Base-by-base conservation (phyloP, 164 flowering plant species). In the Annona cherimola region DNA sequence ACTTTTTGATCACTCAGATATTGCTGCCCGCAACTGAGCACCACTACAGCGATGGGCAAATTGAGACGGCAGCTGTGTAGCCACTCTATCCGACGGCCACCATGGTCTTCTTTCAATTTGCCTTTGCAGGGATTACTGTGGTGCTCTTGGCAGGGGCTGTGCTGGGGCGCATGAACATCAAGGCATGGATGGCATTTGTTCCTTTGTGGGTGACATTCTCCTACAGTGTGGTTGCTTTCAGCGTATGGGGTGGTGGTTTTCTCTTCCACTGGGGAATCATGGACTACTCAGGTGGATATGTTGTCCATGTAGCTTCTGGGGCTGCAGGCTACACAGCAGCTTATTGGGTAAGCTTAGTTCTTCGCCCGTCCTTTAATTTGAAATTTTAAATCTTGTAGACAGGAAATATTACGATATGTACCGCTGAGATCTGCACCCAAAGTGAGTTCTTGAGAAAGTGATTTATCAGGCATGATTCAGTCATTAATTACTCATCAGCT, bases 201-300 rank as follows among this genome's bases (percentile, higher is more conserved):
- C 82, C 82, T 1, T 63, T 77, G 3, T 80, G 82, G 82, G 63
- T 80, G 40, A 80, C 70, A 11, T 75, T 80, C 45, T 75, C 80
- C 1, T 80, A 80, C 72, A 80, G 71, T 7, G 80, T 80, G 2
- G 76, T 70, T 2, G 82, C 82, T 18, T 80, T 71, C 60, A 80
- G 80, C 55, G 35, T 80, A 12, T 80, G 82, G 82, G 81, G 81
- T n/a, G 81, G 81, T 4, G 81, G 81, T 16, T 79, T 79, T 42
- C 76, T 79, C 61, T 75, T 62, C 71, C 78, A 79, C 16, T 75
- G 78, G 81, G 81, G 81, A 14, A 62, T 79, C 63, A 73, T 79
- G 71, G 81, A 79, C 54, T 79, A 72, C 63, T 72, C 81, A 1
- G 81, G 81, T 2, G 81, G 81, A 7, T 79, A 79, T 69, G 78